Conservation (phyloP, 2,329 filamentous ascomycete species). For the Penicillium sp. region DNA sequence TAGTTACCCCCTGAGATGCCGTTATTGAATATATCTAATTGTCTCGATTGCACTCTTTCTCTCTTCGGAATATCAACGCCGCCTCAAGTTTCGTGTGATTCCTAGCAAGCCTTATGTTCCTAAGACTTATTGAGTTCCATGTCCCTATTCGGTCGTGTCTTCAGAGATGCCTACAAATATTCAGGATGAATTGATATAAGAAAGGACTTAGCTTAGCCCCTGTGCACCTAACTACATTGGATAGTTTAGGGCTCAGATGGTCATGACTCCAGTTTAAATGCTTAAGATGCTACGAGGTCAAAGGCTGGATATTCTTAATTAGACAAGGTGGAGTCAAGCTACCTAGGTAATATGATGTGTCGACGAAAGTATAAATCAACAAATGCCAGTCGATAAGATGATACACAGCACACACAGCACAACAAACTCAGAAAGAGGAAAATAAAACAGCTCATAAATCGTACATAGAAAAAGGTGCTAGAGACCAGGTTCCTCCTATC, state of each 20-base stretch:
- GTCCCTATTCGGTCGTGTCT: neutral
- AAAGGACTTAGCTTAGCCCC: neutral
- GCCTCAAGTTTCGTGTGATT: neutral
- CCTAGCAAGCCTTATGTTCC: neutral
- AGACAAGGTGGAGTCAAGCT: neutral
- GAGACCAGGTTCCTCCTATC: neutral
- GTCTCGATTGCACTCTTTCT: neutral
- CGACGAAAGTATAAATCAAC: neutral
- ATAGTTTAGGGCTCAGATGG: neutral
- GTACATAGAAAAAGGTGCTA: neutral
- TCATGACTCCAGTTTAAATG: neutral
- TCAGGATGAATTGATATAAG: neutral
- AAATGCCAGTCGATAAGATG: neutral
- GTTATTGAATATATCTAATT: neutral
- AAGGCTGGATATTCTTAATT: neutral
- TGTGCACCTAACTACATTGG: neutral
- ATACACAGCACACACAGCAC: neutral
- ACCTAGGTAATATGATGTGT: neutral
- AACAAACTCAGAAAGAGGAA: neutral
- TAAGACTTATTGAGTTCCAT: neutral
- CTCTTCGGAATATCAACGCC: neutral
- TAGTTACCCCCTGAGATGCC: neutral
- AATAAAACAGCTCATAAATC: conserved; percentile 1
- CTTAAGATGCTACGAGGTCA: neutral
- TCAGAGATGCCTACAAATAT: neutral